phyloP scores from a whole-genome alignment of 352 stramenopile genomes.

The Globisporangium nodosum region DNA sequence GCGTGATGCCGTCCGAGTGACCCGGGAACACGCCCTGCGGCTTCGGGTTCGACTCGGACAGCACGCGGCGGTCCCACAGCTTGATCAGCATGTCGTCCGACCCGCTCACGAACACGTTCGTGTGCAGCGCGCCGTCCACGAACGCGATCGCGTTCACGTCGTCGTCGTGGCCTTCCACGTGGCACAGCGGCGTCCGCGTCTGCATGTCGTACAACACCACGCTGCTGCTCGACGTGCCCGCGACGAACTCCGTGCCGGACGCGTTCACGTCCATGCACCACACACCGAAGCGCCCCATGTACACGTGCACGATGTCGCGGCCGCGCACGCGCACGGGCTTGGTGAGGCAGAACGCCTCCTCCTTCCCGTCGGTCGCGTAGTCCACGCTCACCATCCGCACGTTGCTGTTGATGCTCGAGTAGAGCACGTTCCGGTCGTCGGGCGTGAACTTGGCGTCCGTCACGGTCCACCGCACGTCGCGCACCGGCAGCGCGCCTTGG shows the following conservation, averaged over 20 bases:
- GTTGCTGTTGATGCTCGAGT: slow-evolving; percentile 80
- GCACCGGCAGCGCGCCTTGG: slow-evolving; percentile 41
- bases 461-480: slow-evolving; percentile 75
- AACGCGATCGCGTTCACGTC: slow-evolving; percentile 85
- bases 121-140: slow-evolving; percentile 70
- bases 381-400: slow-evolving; percentile 74
- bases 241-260: slow-evolving; percentile 75
- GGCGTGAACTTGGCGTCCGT: slow-evolving; percentile 83
- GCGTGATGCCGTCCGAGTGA: slow-evolving; percentile 77
- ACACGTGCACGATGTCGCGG: slow-evolving; percentile 5
- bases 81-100: slow-evolving; percentile 84
- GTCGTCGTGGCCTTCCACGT: slow-evolving; percentile 67
- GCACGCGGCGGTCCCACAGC: slow-evolving; percentile 77
- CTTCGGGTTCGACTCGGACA: slow-evolving; percentile 66
- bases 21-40: slow-evolving; percentile 77
- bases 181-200: slow-evolving; percentile 54
- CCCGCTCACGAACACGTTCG: slow-evolving; percentile 83
- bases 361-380: slow-evolving; percentile 42
- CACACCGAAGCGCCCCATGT: slow-evolving; percentile 57
- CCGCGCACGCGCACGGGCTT: slow-evolving; percentile 21
- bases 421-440: slow-evolving; percentile 62
- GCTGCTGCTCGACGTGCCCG: slow-evolving; percentile 63
- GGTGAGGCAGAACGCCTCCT: slow-evolving; percentile 43
- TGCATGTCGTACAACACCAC: slow-evolving; percentile 82
- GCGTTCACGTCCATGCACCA: slow-evolving; percentile 79